Conservation (phyloP, 306 rosid species). For the Astragalus glycyphyllos region DNA sequence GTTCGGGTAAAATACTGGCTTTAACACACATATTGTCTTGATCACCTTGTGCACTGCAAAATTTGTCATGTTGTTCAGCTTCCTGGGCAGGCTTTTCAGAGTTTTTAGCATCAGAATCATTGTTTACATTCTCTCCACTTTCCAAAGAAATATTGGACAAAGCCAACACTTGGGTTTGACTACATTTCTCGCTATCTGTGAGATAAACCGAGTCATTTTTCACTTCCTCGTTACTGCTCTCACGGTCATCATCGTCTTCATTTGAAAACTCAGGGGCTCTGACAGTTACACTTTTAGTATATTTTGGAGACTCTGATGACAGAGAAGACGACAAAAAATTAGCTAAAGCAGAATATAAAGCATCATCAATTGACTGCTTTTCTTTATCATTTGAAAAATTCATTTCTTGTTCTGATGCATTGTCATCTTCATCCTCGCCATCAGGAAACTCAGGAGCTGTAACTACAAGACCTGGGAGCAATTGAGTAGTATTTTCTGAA, state of each 20-base stretch:
- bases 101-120: slow-evolving; percentile 37
- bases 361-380: slow-evolving; percentile 77
- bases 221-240: slow-evolving; percentile 32
- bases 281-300: slow-evolving; percentile 48
- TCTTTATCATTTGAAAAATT: slow-evolving; percentile 49
- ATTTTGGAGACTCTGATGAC: slow-evolving; percentile 49
- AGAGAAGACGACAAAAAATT: slow-evolving; percentile 60
- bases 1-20: slow-evolving; percentile 36
- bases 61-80: slow-evolving; percentile 31
- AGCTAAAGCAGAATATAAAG: slow-evolving; percentile 82
- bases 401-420: slow-evolving; percentile 34
- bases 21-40: slow-evolving; percentile 27
- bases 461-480: slow-evolving; percentile 73
- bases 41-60: slow-evolving; percentile 39
- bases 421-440: slow-evolving; percentile 63
- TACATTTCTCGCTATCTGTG: slow-evolving; percentile 37
- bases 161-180: slow-evolving; percentile 41
- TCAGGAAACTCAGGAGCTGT: slow-evolving; percentile 84
- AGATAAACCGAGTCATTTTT: slow-evolving; percentile 41
- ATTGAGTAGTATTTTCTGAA: slow-evolving; percentile 49
- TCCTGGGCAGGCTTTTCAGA: slow-evolving; percentile 42
- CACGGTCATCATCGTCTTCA: slow-evolving; percentile 57
- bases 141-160: slow-evolving; percentile 38
- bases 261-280: slow-evolving; percentile 68
- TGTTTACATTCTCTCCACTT: slow-evolving; percentile 35